Evolutionary conservation across 768 basidiomycete genomes (phyloP), one percentile per base, ranked within the genome.

Genomic region (Epithele typhae): DNA sequence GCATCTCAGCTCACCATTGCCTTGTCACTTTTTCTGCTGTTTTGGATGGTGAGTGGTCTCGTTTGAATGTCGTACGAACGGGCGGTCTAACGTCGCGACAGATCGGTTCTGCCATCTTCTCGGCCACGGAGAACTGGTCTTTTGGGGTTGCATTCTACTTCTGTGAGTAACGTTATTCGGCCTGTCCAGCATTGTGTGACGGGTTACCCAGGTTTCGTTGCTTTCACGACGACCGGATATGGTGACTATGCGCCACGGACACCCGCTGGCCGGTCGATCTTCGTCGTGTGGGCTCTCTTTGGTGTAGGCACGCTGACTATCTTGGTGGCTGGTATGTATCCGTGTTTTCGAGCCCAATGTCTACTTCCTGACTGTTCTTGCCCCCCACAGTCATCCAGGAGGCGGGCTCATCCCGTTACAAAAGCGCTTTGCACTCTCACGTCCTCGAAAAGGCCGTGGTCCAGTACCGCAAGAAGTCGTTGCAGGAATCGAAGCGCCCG

Each of bases 301-400:
- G 89, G 87, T 14, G 82, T 89, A 12, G 85, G 73, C 1, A 79
- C 84, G 1, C 78, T 90, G 79, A 87, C 88, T 0, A 78, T 86
- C 22, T 68, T 89, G 12, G 73, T 89, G 48, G 83, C 87, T 6
- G 76, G 86, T 85, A 35, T 7, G 76, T 64, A 6, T 22, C 27
- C 38, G 27, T 14, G 14, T 30, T 30, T 30, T 30, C 27, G 25
- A 25, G n/a, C 18, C 21, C 7, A 25, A 30, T 23, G 23, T 45
- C 18, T 18, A 24, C 11, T 17, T 21, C 2, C 12, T 10, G 6
- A 23, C 7, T 25, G 21, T 6, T 30, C 14, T 21, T 49, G 33
- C 9, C 21, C n/a, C n/a, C 19, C 4, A 1, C 56, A 82, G 84
- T 87, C 40, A 55, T 86, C 23, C 74, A 81, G 17, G 87, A 89